Evolutionary conservation across 257 asterid species (phyloP), one percentile per base, ranked within the genome.

Genomic region (Ophiorrhiza pumila): DNA sequence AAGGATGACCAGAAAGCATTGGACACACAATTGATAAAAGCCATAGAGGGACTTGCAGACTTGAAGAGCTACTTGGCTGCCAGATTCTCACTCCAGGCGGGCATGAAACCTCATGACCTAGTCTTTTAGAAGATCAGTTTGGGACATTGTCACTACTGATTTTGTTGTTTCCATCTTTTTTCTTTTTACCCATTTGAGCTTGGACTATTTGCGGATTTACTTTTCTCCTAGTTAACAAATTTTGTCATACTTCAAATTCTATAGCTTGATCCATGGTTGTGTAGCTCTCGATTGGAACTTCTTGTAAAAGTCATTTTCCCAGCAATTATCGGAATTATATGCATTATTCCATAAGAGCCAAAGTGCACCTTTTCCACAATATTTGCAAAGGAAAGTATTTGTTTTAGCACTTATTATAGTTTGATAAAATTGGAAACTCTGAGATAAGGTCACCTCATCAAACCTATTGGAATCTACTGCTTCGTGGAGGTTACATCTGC

Each of bases 91-190:
- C 85, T 89, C 56, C 82, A 80, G 78, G 86, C 83, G 10, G 91
- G 96, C 68, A 77, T 72, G 85, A 89, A 85, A 52, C 92, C 90
- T 12, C 92, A 85, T 55, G 95, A 85, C 87, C 78, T 89, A 74
- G 89, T 82, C 55, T 87, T 73, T 73, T 73, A 62, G 61, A 9
- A 31, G 58, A 71, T 43, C 8, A 17, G 4, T 58, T 4, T 29
- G 17, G 79, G 37, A 37, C 2, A 23, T 73, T 17, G 4, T 47
- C 18, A 55, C 8, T 47, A 37, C 27, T 35, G 71, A 62, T 62
- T 71, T 58, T 47, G 7, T 25, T 32, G 5, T 56, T 34, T 18
- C 41, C 15, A 46, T 35, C 35, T 73, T 39, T 73, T 20, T 63
- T 17, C 34, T 42, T 32, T 60, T 20, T 34, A 25, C 27, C 32